A percentile compares a stretch with the other conserved stretches of the same genome.
Evolutionary conservation across 352 stramenopile species (phyloP).

Genomic region (Pythium chondricola): DNA sequence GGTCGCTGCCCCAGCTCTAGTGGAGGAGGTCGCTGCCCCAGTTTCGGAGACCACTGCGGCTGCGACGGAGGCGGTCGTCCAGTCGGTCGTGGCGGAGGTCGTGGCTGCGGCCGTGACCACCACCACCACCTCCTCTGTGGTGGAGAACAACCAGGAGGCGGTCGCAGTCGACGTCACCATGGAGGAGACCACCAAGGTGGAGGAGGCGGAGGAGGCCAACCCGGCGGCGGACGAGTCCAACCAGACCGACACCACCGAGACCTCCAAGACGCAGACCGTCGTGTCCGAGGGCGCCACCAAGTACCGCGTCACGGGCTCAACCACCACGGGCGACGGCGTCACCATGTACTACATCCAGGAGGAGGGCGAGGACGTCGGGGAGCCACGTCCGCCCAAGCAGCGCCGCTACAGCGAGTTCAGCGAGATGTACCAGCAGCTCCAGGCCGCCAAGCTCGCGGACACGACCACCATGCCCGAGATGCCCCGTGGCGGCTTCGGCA

Average conservation of each 20-base stretch:
- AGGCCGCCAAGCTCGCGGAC: constrained; percentile 25
- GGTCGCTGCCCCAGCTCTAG: neutral
- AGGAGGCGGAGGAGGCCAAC: neutral
- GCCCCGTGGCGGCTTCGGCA: constrained; percentile 27
- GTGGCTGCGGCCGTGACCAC: neutral
- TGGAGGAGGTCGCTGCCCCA: neutral
- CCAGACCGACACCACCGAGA: constrained; percentile 2
- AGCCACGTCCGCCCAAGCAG: constrained; percentile 25
- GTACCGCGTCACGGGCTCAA: constrained; percentile 40
- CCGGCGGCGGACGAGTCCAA: neutral
- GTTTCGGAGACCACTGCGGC: neutral
- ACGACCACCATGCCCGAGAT: constrained; percentile 28
- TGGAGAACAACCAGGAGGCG: constrained; percentile 3
- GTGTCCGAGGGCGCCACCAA: constrained; percentile 9
- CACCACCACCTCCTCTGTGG: neutral
- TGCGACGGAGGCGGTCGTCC: neutral
- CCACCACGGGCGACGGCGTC: constrained; percentile 34
- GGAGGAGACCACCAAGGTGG: neutral
- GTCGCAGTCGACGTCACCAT: neutral
- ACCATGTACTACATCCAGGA: constrained; percentile 52
- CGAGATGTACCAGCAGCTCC: constrained; percentile 41
- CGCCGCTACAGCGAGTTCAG: constrained; percentile 52
- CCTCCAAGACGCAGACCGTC: constrained; percentile 2
- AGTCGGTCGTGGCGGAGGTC: constrained; percentile 4
- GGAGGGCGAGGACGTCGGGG: constrained; percentile 1